Evolutionary conservation across 2,329 filamentous ascomycete genomes (phyloP), one percentile per base, ranked within the genome.

Genomic region (Hypomyces perniciosus): DNA sequence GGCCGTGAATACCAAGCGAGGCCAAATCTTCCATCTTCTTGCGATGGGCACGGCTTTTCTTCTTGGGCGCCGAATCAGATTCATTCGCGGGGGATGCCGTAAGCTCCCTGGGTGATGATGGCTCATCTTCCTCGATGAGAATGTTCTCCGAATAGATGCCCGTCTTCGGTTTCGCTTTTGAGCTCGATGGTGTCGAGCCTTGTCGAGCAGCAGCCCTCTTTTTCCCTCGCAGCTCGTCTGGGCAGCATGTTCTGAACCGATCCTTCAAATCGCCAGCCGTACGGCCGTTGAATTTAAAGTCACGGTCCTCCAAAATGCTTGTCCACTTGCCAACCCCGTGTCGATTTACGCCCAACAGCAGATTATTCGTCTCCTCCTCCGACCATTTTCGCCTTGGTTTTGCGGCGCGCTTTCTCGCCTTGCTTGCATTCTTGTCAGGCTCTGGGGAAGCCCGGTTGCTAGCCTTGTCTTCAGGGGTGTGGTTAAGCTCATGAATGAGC

Each of bases 281-380:
- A 52, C 83, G 76, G 12, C 73, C 74, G 58, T 83, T 81, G 67
- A 85, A 85, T 8, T 65, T 72, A 60, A 83, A 85, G 39, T 75
- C 75, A 0, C 74, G 65, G 54, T 85, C 83, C 45, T 83, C 79
- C 27, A 85, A 66, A 31, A 85, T 85, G 50, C 72, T 78, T 7
- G 79, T 83, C 82, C 82, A 85, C 58, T 79, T 81, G 35, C 82
- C 83, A 7, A 85, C 77, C 1, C 83, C 83, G 59, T 85, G 76
- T 31, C 79, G 77, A 58, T 76, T 76, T 29, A 84, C 82, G 0
- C 81, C 82, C 3, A 83, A 67, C 10, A 85, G 64, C 7, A 85
- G 69, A 56, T 83, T 74, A 46, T 79, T 82, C 1, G 82, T 85
- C 62, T 85, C 82, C 51, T 81, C 76, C 54, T 85, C 80, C 0